These are phyloP conservation scores for Pichia cabralensis DNA, from an alignment of 805 yeast species.

Conservation along the genomic window DNA sequence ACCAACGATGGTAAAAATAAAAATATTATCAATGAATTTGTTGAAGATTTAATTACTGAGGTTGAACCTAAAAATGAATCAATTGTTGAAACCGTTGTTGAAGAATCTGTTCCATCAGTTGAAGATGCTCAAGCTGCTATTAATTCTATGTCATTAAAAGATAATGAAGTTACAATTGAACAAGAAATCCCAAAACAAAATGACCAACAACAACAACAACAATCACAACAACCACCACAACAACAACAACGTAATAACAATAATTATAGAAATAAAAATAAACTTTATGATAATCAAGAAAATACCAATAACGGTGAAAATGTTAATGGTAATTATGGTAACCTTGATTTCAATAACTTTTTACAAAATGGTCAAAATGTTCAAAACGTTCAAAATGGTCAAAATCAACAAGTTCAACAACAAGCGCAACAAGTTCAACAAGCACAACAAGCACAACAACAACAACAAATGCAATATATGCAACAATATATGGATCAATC, in stretches of 20 bases:
- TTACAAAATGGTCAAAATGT: conserved; percentile 16
- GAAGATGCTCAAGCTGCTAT: conserved; percentile 10
- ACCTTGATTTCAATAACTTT: conserved; percentile 19
- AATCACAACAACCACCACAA: conserved; percentile 12
- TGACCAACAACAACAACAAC: conserved; percentile 14
- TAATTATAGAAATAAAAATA: conserved; percentile 9
- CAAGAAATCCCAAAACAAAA: conserved; percentile 15
- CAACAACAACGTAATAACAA: conserved; percentile 9
- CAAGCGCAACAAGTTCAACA: conserved; percentile 15
- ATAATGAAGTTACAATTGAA: conserved; percentile 2
- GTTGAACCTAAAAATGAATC: conserved; percentile 2
- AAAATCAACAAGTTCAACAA: conserved; percentile 14
- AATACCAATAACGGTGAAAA: too few species aligned
- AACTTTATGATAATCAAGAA: conserved; percentile 13
- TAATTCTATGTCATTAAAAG: conserved; percentile 1
- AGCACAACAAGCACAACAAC: conserved; percentile 18
- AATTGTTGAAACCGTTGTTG: conserved; percentile 27
- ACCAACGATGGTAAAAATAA: conserved; percentile 7
- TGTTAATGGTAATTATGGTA: conserved; percentile 13
- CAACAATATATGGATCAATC: conserved; percentile 16
- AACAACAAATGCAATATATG: conserved; percentile 10
- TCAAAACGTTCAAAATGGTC: conserved; percentile 17
- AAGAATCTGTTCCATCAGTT: conserved; percentile 16
- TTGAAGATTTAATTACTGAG: too few species aligned
- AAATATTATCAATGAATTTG: too few species aligned